Evolutionary conservation across 768 basidiomycete genomes (phyloP).

Genomic region (Melanogaster broomeanus): DNA sequence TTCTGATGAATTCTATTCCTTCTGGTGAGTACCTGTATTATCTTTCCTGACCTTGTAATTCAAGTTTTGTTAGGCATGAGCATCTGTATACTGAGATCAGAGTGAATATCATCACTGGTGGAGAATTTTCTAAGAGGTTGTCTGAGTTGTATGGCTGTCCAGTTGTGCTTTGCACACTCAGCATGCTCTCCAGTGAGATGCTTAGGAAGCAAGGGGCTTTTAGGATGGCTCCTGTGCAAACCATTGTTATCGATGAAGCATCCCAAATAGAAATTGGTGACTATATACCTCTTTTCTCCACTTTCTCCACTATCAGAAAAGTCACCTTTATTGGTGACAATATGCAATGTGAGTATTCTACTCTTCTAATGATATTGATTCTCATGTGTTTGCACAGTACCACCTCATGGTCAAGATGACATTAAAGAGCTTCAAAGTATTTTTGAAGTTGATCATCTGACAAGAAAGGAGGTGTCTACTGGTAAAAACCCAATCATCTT

Average conservation of each 20-base stretch:
- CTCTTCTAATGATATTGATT: constrained; percentile 31
- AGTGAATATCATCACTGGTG: constrained; percentile 54
- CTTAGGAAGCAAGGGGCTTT: constrained; percentile 25
- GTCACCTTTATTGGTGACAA: constrained; percentile 67
- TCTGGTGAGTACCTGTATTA: constrained; percentile 50
- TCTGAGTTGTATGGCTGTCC: constrained; percentile 39
- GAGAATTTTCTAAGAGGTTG: constrained; percentile 34
- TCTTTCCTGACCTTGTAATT: background rate
- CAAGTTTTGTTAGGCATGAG: constrained; percentile 65
- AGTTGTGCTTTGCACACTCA: constrained; percentile 75
- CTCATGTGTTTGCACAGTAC: constrained; percentile 51
- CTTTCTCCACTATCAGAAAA: constrained; percentile 43
- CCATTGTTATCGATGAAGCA: constrained; percentile 65
- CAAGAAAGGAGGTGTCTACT: constrained; percentile 15
- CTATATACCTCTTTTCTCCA: constrained; percentile 45
- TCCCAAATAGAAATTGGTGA: constrained; percentile 63
- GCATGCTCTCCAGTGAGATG: constrained; percentile 60
- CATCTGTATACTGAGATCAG: constrained; percentile 61
- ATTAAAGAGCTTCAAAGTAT: constrained; percentile 67
- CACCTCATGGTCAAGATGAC: constrained; percentile 77
- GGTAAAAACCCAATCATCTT: constrained; percentile 44
- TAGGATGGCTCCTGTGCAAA: constrained; percentile 39
- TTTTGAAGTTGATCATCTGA: constrained; percentile 73
- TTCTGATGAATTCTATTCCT: constrained; percentile 64
- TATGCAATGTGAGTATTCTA: constrained; percentile 53